Base-by-base conservation (phyloP, 768 basidiomycete species). In the Dendrothele bispora region DNA sequence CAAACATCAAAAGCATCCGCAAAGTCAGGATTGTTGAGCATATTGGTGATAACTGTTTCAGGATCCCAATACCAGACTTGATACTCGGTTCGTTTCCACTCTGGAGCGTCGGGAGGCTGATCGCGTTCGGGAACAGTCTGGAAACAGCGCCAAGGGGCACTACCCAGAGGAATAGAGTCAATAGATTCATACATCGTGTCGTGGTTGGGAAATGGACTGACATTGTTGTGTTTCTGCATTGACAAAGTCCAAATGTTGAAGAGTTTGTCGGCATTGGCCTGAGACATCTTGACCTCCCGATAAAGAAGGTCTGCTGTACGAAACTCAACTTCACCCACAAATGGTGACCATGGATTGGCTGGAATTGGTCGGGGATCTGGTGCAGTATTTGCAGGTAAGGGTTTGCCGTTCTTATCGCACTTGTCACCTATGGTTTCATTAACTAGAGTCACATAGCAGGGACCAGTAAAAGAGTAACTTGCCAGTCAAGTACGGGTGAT, bases 1-100 rank as follows among this genome's bases (percentile, higher is more conserved):
- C n/a, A n/a, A n/a, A n/a, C n/a, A n/a, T 68, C 52, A 7, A 64
- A 46, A 4, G 43, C 46, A 1, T 49, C 41, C 2, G 43, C 45
- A 30, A 62, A 62, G 15, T 60, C 56, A 0, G 54, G 58, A 44
- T 60, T 63, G 3, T 28, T 24, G 1, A 66, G 56, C 48, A 60
- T 53, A 21, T 56, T 42, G 1, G 40, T 39, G 18, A 57, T 41
- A 14, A 59, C 44, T 2, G 21, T 20, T 4, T 39, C 43, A 0
- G 59, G 56, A 35, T 55, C 39, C 4, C 55, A 46, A 35, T 48
- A 66, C 55, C 58, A 61, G 20, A 65, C 49, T 11, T 60, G 49
- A 34, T 60, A 63, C 5, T 39, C 22, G 22, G 54, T 32, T 12
- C 44, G 25, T 48, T 60, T 58, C 60, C 59, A 62, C 4, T 51